Evolutionary conservation across 306 rosid species (phyloP).

Genomic region (Herpetospermum pedunculosum): DNA sequence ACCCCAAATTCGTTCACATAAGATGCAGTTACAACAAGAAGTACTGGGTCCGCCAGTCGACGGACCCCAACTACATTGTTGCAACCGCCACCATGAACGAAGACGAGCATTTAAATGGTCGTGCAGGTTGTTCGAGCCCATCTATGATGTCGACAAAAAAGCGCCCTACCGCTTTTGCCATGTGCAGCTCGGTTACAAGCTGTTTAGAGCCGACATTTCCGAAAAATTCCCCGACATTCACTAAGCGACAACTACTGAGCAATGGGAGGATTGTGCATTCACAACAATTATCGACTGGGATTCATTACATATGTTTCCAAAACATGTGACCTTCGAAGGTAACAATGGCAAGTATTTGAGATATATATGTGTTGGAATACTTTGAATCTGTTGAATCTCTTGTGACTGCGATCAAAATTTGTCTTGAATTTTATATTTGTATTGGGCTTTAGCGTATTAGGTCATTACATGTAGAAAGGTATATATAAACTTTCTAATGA

Average conservation of each 20-base stretch:
- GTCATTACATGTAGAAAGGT: no score
- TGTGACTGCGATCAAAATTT: no score
- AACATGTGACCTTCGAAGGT: neutral
- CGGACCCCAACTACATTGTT: neutral
- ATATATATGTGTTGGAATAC: no score
- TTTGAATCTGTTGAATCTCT: no score
- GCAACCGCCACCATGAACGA: neutral
- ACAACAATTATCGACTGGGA: neutral
- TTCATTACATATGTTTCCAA: neutral
- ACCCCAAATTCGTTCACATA: neutral
- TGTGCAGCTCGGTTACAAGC: neutral
- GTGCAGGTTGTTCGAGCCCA: constrained; percentile 4
- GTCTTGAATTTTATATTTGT: no score
- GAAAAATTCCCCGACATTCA: neutral
- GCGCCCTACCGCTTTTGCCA: neutral
- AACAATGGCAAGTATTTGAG: neutral
- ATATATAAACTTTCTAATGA: no score
- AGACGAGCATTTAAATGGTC: neutral
- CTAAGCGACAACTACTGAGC: no score
- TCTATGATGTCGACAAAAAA: neutral
- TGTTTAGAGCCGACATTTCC: neutral
- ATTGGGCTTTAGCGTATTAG: no score
- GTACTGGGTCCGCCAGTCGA: neutral
- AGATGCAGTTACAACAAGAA: neutral
- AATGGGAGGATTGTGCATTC: neutral